Base-by-base conservation (phyloP, 306 rosid genomes). In the Malus asiatica region DNA sequence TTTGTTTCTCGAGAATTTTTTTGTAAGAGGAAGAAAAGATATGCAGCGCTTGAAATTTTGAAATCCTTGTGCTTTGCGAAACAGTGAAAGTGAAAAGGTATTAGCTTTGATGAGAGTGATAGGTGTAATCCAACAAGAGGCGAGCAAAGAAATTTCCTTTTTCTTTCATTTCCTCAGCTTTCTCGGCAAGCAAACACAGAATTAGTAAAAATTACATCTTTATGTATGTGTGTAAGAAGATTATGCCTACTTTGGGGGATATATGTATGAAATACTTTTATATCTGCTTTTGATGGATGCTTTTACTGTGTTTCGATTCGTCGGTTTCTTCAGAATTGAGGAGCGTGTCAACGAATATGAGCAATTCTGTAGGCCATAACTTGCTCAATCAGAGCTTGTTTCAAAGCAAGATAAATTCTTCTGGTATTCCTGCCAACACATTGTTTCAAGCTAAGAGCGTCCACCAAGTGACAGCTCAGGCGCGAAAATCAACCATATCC, bases 381-480 rank as follows among this genome's bases (percentile, higher is more conserved):
- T 55, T 90, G 76, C 89, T 94, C 53, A 87, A 87, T 76, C 97
- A 84, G 80, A 90, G 83, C 55, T 60, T 87, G 82, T 87, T 83
- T 44, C 89, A 70, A 79, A 87, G 91, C 76, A 92, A 90, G 82
- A 79, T 81, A 72, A 79, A 80, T 80, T 80, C 90, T 87, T 84
- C 86, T 52, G 86, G 89, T 60, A 76, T 81, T 76, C 82, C 87
- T 38, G 63, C 87, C 11, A 84, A 76, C 82, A 74, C 87, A 70
- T 87, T 88, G 74, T 87, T 83, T 48, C 90, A 77, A 79, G 76
- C 85, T 2, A 65, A 67, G 72, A 69, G 84, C 55, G 82, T 69
- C 53, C 86, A 86, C 51, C 90, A 85, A 86, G 91, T 82, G 66
- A 32, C 76, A 51, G 69, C 79, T 3, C 91, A 80, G 64, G 53